Conservation (phyloP, 192 early-diverging fungal species). For the Entomortierella beljakovae region DNA sequence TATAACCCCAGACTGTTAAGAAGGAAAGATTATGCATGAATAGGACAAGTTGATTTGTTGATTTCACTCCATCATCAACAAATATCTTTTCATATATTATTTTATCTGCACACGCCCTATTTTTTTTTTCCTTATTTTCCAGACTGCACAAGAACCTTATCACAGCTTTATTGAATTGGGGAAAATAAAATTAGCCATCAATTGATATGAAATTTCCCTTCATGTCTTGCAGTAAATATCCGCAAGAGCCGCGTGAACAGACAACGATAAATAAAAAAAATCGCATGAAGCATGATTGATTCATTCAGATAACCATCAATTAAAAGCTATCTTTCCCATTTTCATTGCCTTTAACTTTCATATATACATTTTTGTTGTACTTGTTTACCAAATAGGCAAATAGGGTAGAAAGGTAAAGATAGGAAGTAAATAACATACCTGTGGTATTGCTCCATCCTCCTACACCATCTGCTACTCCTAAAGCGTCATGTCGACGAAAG, state of each 20-base stretch:
- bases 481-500: conserved; percentile 84
- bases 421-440: conserved; percentile 26
- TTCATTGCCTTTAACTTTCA: too few species aligned
- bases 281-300: too few species aligned
- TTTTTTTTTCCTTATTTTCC: background rate
- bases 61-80: too few species aligned
- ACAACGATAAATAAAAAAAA: too few species aligned
- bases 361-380: too few species aligned
- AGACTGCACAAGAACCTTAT: background rate
- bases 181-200: too few species aligned
- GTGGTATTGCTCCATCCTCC: conserved; percentile 89
- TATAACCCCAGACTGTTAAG: background rate
- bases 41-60: background rate
- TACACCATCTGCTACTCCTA: conserved; percentile 96
- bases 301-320: too few species aligned
- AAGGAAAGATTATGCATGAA: background rate
- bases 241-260: too few species aligned
- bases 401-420: background rate
- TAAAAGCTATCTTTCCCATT: too few species aligned
- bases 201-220: too few species aligned
- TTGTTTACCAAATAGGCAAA: background rate
- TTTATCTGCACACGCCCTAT: conserved; percentile 2
- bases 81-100: too few species aligned
- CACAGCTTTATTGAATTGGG: background rate
- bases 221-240: too few species aligned